Conservation (phyloP, 1,284 basidiomycete species). For the Trichosporon sp. region DNA sequence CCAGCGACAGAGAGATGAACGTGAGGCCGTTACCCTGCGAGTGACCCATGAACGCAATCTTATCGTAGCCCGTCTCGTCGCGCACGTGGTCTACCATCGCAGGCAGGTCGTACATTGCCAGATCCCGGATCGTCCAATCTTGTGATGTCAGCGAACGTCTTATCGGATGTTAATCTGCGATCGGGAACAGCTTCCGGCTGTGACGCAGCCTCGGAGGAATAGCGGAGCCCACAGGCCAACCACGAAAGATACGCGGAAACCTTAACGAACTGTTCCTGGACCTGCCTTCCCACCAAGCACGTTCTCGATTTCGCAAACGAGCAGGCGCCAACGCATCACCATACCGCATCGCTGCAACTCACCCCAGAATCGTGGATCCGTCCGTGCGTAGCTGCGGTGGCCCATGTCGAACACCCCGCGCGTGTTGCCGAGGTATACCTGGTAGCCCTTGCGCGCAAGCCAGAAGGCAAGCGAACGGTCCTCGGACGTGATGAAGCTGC, state of each 20-base stretch:
- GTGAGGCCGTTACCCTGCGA: constrained; percentile 58
- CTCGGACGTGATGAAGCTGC: constrained; percentile 59
- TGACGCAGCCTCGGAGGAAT: not conserved
- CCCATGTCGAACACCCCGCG: constrained; percentile 60
- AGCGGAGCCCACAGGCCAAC: not conserved
- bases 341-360: constrained; percentile 19
- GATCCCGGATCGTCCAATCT: constrained; percentile 60
- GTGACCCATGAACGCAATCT: constrained; percentile 59
- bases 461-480: constrained; percentile 60
- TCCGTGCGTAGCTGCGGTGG: constrained; percentile 51
- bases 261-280: not conserved
- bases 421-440: constrained; percentile 60
- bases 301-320: no score
- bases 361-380: constrained; percentile 59
- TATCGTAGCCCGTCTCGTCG: constrained; percentile 55
- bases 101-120: constrained; percentile 59
- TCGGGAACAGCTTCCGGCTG: not conserved
- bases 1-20: constrained; percentile 56
- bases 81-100: constrained; percentile 58
- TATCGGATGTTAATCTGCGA: not conserved
- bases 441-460: constrained; percentile 57
- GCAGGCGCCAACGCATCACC: not conserved
- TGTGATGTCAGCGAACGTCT: constrained; percentile 5
- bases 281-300: not conserved
- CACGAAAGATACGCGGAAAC: not conserved